Conservation (phyloP, 2,329 filamentous ascomycete species). For the Cadophora sp. region DNA sequence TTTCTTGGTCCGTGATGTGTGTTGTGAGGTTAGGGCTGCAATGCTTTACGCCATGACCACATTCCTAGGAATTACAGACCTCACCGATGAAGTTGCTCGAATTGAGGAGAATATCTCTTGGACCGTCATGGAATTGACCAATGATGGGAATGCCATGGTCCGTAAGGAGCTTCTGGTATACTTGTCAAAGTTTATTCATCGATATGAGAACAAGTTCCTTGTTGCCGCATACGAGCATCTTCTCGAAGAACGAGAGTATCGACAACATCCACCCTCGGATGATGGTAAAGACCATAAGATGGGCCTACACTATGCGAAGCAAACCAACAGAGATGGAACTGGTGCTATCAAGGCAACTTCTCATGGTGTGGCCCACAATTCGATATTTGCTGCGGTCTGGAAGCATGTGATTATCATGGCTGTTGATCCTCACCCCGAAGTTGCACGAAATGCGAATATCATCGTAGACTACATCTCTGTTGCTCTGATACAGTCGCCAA, state of each 20-base stretch:
- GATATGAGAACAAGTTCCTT: conserved; percentile 91
- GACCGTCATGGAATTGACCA: conserved; percentile 88
- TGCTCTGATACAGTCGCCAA: conserved; percentile 76
- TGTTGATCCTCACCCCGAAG: conserved; percentile 93
- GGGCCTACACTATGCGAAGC: conserved; percentile 66
- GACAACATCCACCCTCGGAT: conserved; percentile 61
- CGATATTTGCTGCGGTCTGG: conserved; percentile 93
- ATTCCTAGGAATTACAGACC: conserved; percentile 90
- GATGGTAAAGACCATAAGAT: conserved; percentile 66
- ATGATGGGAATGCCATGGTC: conserved; percentile 93
- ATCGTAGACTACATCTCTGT: conserved; percentile 87
- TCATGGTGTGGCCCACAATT: conserved; percentile 78
- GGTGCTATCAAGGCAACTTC: conserved; percentile 63
- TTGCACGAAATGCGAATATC: conserved; percentile 83
- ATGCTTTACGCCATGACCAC: conserved; percentile 94
- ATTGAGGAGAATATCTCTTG: conserved; percentile 92
- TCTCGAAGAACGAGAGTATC: conserved; percentile 78
- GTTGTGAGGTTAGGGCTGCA: conserved; percentile 90
- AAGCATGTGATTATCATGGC: conserved; percentile 90
- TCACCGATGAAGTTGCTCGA: conserved; percentile 88
- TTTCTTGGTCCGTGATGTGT: conserved; percentile 81
- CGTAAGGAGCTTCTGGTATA: conserved; percentile 93
- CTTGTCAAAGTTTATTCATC: conserved; percentile 87
- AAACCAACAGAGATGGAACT: conserved; percentile 61
- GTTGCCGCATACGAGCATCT: conserved; percentile 93